Percentiles rank a stretch among this genome's conserved stretches.
phyloP scores from a whole-genome alignment of 768 basidiomycete species.

The Macrolepiota dolichaula region DNA sequence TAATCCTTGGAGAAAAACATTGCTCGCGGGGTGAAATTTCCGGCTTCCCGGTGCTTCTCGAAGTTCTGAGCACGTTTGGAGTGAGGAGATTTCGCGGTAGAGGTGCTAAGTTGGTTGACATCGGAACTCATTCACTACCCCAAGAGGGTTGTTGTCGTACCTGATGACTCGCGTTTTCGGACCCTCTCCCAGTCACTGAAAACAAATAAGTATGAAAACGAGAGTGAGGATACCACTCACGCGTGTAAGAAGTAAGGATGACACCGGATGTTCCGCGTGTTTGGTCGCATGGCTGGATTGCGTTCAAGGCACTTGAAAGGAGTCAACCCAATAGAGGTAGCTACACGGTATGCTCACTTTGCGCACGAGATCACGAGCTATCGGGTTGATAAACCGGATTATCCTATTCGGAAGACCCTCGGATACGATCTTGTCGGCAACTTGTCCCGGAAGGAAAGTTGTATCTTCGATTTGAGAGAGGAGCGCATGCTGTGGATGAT shows the following conservation, averaged over 20 bases:
- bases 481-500: slow-evolving; percentile 38
- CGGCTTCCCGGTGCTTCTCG: background rate
- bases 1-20: background rate
- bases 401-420: slow-evolving; percentile 12
- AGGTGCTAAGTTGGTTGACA: background rate
- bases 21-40: background rate
- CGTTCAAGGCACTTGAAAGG: slow-evolving; percentile 49
- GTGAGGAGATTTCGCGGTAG: background rate
- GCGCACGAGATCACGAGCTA: slow-evolving; percentile 39
- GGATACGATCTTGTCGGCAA: background rate
- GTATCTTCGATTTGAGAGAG: slow-evolving; percentile 16
- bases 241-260: slow-evolving; percentile 48
- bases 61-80: background rate
- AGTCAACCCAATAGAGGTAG: slow-evolving; percentile 4
- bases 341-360: slow-evolving; percentile 30
- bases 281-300: slow-evolving; percentile 46
- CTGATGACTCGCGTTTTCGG: slow-evolving; percentile 22
- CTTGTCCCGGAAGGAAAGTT: background rate
- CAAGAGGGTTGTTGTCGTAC: slow-evolving; percentile 16
- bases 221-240: slow-evolving; percentile 31
- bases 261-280: slow-evolving; percentile 35
- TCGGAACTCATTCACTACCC: background rate
- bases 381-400: slow-evolving; percentile 24
- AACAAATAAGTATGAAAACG: slow-evolving; percentile 2
- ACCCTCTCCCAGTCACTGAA: slow-evolving; percentile 41